phyloP scores from a whole-genome alignment of 2,329 filamentous ascomycete species.

The Colletotrichum sp. region DNA sequence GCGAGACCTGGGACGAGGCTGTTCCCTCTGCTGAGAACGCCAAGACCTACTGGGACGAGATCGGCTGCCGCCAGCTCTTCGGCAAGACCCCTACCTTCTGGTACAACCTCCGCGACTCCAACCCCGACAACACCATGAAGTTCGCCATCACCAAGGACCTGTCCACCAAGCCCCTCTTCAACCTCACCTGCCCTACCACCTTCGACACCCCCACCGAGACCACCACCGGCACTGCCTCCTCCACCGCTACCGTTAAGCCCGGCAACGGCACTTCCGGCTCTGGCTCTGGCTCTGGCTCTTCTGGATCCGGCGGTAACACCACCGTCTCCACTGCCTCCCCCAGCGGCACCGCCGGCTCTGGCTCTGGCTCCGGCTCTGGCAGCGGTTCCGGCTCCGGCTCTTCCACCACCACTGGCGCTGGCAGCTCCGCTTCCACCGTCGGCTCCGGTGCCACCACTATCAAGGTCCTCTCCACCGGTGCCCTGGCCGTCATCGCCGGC shows the following conservation, averaged over 20 bases:
- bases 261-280: conserved; percentile 24
- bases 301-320: conserved; percentile 23
- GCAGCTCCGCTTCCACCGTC: conserved; percentile 4
- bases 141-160: conserved; percentile 62
- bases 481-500: conserved; percentile 22
- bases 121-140: conserved; percentile 63
- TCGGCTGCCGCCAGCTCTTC: conserved; percentile 66
- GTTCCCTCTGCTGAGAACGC: conserved; percentile 62
- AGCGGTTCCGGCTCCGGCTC: conserved; percentile 22
- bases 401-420: background rate
- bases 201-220: conserved; percentile 38
- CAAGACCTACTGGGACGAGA: conserved; percentile 66
- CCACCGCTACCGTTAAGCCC: conserved; percentile 13
- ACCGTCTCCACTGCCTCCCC: conserved; percentile 21
- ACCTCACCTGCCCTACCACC: conserved; percentile 57
- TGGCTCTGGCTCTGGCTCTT: conserved; percentile 16
- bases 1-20: conserved; percentile 58
- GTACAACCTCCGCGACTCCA: conserved; percentile 67
- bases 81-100: conserved; percentile 62
- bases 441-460: conserved; percentile 4
- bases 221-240: conserved; percentile 24
- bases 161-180: conserved; percentile 54
- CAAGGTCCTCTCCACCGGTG: conserved; percentile 19
- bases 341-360: conserved; percentile 21
- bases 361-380: background rate